phyloP scores from a whole-genome alignment of 805 yeast species.

The Candida sanyiensis region DNA sequence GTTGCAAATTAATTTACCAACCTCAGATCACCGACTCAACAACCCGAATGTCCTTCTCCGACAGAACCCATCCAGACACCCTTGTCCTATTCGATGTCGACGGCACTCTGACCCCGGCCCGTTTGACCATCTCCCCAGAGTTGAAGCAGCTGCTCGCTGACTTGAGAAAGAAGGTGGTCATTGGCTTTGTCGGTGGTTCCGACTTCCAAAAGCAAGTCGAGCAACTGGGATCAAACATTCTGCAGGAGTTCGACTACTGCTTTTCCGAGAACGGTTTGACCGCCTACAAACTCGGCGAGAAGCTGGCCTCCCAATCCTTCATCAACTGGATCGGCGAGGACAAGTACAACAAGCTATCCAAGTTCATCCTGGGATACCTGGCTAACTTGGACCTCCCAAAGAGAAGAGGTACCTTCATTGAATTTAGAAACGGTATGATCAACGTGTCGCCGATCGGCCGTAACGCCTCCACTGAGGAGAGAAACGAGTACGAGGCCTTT shows the following conservation, averaged over 20 bases:
- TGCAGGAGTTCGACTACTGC: slow-evolving; percentile 86
- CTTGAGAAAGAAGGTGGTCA: slow-evolving; percentile 85
- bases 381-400: slow-evolving; percentile 85
- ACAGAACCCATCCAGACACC: slow-evolving; percentile 78
- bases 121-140: slow-evolving; percentile 71
- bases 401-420: slow-evolving; percentile 98
- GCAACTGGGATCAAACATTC: slow-evolving; percentile 80
- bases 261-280: slow-evolving; percentile 97
- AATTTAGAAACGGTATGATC: slow-evolving; percentile 99
- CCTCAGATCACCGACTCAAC: not conserved
- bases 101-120: slow-evolving; percentile 97
- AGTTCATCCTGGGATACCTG: slow-evolving; percentile 80
- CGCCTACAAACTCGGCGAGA: slow-evolving; percentile 87
- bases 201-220: slow-evolving; percentile 92
- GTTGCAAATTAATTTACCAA: not conserved
- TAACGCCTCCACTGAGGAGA: slow-evolving; percentile 91
- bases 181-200: slow-evolving; percentile 98
- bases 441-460: slow-evolving; percentile 98
- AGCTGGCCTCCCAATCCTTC: slow-evolving; percentile 89
- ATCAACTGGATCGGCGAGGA: slow-evolving; percentile 94
- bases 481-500: slow-evolving; percentile 84
- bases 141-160: slow-evolving; percentile 64
- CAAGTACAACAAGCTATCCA: slow-evolving; percentile 82
- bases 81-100: slow-evolving; percentile 95
- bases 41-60: slow-evolving; percentile 49